These are phyloP conservation scores for Osmanthus fragrans DNA, from an alignment of 257 asterid genomes.

Conservation along the genomic window DNA sequence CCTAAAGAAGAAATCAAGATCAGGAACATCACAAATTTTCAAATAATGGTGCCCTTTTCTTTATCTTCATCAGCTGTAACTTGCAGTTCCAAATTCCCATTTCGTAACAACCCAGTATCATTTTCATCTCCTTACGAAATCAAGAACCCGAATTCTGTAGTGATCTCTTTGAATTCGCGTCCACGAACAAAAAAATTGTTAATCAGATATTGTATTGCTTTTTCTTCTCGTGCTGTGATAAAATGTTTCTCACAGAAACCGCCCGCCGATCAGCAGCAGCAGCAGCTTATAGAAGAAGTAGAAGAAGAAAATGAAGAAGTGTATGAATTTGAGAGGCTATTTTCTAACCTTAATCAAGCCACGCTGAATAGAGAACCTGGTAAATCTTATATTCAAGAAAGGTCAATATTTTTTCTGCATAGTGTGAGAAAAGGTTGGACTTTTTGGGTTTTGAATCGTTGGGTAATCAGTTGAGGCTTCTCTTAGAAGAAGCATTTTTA, in stretches of 20 bases:
- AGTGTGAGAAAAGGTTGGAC: too few species aligned
- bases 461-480: not conserved
- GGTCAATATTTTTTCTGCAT: not conserved
- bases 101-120: slow-evolving; percentile 10
- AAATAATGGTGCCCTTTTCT: slow-evolving; percentile 31
- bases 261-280: slow-evolving; percentile 25
- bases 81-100: slow-evolving; percentile 25
- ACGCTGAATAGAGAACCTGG: slow-evolving; percentile 87
- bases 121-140: slow-evolving; percentile 18
- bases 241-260: slow-evolving; percentile 51
- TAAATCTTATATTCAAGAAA: slow-evolving; percentile 19
- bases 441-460: not conserved
- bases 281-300: slow-evolving; percentile 31
- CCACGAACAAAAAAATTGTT: slow-evolving; percentile 12
- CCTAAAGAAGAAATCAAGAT: not conserved
- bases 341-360: slow-evolving; percentile 82
- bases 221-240: slow-evolving; percentile 27
- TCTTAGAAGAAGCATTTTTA: not conserved
- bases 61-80: slow-evolving; percentile 38
- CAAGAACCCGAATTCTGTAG: slow-evolving; percentile 19
- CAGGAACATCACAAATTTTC: not conserved
- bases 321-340: slow-evolving; percentile 65
- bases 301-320: slow-evolving; percentile 44
- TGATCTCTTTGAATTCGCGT: slow-evolving; percentile 16
- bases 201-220: not conserved